A percentile compares a stretch with the other conserved stretches of the same genome.
Conservation (phyloP, 805 yeast genomes). For the Spathaspora sp. region DNA sequence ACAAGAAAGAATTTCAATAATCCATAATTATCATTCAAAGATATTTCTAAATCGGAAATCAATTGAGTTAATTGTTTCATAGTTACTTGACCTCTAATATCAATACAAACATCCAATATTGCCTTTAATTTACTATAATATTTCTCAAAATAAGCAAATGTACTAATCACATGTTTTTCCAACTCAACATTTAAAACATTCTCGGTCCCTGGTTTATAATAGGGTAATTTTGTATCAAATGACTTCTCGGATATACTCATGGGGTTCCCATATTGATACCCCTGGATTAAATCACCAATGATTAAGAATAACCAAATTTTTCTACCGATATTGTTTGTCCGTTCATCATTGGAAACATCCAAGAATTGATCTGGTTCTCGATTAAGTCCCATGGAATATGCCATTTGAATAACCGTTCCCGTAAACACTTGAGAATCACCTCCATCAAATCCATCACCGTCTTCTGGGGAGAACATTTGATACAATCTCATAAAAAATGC, state of each 20-base stretch:
- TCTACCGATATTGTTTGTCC: constrained; percentile 23
- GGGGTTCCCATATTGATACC: constrained; percentile 33
- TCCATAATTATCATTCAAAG: constrained; percentile 28
- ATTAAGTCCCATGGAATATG: constrained; percentile 61
- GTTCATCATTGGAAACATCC: constrained; percentile 20
- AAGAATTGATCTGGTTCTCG: constrained; percentile 58
- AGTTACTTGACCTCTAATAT: constrained; percentile 15
- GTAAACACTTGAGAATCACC: constrained; percentile 54
- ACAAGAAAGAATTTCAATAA: constrained; percentile 13
- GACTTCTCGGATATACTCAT: constrained; percentile 22
- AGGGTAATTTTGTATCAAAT: constrained; percentile 29
- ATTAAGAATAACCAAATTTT: constrained; percentile 35
- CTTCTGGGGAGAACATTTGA: constrained; percentile 48
- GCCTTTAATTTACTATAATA: constrained; percentile 25
- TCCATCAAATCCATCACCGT: constrained; percentile 59
- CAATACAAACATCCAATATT: constrained; percentile 20
- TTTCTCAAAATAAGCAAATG: constrained; percentile 23
- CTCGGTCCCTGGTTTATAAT: constrained; percentile 29
- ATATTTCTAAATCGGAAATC: constrained; percentile 34
- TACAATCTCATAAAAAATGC: constrained; percentile 51
- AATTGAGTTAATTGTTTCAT: constrained; percentile 16
- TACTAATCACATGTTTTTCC: constrained; percentile 34
- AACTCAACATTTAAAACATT: constrained; percentile 29
- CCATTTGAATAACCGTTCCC: constrained; percentile 63
- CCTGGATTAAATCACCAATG: constrained; percentile 26